A percentile compares a stretch with the other conserved stretches of the same genome.
Evolutionary conservation across 352 stramenopile species (phyloP).

Genomic region (Albugo laibachii): DNA sequence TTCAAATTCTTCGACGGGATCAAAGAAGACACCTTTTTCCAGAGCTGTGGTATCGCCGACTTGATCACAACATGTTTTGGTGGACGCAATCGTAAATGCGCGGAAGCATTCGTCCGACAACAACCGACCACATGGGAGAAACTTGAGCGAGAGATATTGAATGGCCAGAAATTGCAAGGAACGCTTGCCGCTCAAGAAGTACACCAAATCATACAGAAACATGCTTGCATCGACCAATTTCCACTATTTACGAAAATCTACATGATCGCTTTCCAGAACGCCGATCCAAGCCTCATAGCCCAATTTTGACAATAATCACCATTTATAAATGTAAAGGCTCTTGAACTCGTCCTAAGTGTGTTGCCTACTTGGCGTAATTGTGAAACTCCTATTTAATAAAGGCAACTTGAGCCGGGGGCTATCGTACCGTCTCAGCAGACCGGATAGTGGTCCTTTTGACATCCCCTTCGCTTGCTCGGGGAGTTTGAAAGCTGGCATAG

Average conservation of each 20-base stretch:
- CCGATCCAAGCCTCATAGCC: conserved; percentile 63
- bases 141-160: conserved; percentile 89
- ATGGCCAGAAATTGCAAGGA: conserved; percentile 95
- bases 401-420: too few relatives aligned
- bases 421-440: too few relatives aligned
- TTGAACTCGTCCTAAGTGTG: too few relatives aligned
- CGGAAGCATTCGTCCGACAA: conserved; percentile 82
- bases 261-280: conserved; percentile 84
- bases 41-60: conserved; percentile 93
- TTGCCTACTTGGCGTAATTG: too few relatives aligned
- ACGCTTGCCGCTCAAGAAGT: conserved; percentile 88
- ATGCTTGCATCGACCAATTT: conserved; percentile 73
- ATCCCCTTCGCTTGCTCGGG: too few relatives aligned
- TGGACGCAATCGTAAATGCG: conserved; percentile 92
- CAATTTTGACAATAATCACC: conserved; percentile 23
- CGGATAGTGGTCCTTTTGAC: too few relatives aligned
- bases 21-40: conserved; percentile 88
- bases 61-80: conserved; percentile 97
- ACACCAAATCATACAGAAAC: conserved; percentile 77
- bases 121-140: conserved; percentile 59
- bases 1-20: conserved; percentile 88
- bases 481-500: too few relatives aligned
- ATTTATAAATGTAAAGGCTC: too few relatives aligned
- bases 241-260: conserved; percentile 85
- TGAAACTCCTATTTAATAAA: too few relatives aligned